phyloP scores from a whole-genome alignment of 352 stramenopile species.

The Pythium folliculosum region DNA sequence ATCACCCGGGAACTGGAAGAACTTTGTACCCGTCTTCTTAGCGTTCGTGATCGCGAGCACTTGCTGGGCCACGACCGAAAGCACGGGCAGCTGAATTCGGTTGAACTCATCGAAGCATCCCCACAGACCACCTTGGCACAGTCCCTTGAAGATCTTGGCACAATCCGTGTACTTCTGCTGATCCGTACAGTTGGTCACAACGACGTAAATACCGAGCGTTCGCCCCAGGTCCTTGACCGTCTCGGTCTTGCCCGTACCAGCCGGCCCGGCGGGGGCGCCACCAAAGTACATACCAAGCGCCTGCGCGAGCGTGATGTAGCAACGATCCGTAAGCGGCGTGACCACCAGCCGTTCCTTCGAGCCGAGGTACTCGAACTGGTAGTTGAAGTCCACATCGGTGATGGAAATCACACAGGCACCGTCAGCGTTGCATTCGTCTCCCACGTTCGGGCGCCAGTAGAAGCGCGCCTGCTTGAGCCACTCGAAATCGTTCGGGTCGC shows the following conservation, averaged over 20 bases:
- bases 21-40: constrained; percentile 95
- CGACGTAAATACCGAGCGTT: constrained; percentile 95
- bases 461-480: constrained; percentile 99
- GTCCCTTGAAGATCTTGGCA: constrained; percentile 98
- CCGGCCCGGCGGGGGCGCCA: constrained; percentile 93
- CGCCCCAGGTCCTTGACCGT: constrained; percentile 97
- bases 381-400: constrained; percentile 98
- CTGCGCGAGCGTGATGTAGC: constrained; percentile 97
- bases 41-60: constrained; percentile 98
- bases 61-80: constrained; percentile 97
- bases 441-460: constrained; percentile 95
- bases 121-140: constrained; percentile 97
- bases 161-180: constrained; percentile 98
- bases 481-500: constrained; percentile 98
- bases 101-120: constrained; percentile 99
- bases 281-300: constrained; percentile 98
- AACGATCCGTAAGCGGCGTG: constrained; percentile 96
- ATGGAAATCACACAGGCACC: constrained; percentile 97
- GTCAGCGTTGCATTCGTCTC: constrained; percentile 94
- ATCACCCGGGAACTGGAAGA: constrained; percentile 98
- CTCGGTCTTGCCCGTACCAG: constrained; percentile 97
- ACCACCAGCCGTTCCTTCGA: constrained; percentile 97
- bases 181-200: constrained; percentile 98
- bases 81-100: constrained; percentile 94
- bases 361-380: constrained; percentile 98